These are phyloP conservation scores for Saccharomycopsis amapae DNA, from an alignment of 805 yeast genomes.

Conservation along the genomic window DNA sequence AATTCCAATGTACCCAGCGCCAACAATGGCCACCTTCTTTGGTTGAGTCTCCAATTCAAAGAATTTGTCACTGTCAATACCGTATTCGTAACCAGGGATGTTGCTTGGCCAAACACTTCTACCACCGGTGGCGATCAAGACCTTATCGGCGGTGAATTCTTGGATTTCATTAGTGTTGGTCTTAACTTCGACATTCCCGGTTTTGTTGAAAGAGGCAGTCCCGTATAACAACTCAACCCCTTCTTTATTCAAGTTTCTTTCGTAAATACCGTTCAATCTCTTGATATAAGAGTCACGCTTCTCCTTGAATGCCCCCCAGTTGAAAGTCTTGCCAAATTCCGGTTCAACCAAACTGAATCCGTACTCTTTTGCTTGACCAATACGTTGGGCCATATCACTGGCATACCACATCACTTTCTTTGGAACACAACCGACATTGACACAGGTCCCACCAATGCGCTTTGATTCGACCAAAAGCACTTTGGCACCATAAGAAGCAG, in stretches of 20 bases:
- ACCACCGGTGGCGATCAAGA: slow-evolving; percentile 93
- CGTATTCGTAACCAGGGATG: slow-evolving; percentile 76
- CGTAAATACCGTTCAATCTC: slow-evolving; percentile 90
- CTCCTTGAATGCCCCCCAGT: slow-evolving; percentile 75
- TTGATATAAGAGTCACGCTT: slow-evolving; percentile 89
- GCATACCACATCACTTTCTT: slow-evolving; percentile 99
- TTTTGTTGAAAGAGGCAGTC: slow-evolving; percentile 66
- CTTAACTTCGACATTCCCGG: slow-evolving; percentile 70
- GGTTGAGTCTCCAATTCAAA: slow-evolving; percentile 80
- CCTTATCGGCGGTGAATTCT: slow-evolving; percentile 68
- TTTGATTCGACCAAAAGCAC: slow-evolving; percentile 75
- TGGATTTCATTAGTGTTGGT: slow-evolving; percentile 51
- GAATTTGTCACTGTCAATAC: slow-evolving; percentile 86
- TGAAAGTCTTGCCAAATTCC: slow-evolving; percentile 53
- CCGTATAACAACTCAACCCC: slow-evolving; percentile 85
- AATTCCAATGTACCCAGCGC: slow-evolving; percentile 96
- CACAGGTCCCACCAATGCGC: slow-evolving; percentile 95
- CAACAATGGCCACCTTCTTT: slow-evolving; percentile 86
- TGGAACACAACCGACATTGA: slow-evolving; percentile 98
- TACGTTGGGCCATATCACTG: slow-evolving; percentile 74
- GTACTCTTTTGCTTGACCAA: slow-evolving; percentile 71
- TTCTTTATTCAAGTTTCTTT: slow-evolving; percentile 77
- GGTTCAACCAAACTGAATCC: slow-evolving; percentile 53
- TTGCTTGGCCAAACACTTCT: slow-evolving; percentile 60
- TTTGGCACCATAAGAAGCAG: slow-evolving; percentile 89